A percentile compares a stretch with the other conserved stretches of the same genome.
Conservation (phyloP, 257 asterid species). For the Scutellaria baicalensis region DNA sequence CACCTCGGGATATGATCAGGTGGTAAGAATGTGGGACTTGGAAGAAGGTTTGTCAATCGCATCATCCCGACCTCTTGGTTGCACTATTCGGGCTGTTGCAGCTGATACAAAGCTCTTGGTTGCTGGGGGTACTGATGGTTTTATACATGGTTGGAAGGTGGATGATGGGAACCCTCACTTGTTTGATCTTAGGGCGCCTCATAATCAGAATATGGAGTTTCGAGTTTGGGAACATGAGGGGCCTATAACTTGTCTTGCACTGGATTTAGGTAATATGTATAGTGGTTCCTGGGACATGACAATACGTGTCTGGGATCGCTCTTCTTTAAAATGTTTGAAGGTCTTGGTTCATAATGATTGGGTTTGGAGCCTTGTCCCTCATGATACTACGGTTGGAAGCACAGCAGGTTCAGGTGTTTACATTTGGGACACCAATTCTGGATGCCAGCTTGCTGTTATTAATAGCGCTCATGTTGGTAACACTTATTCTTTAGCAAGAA, state of each 20-base stretch:
- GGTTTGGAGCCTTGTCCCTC: constrained; percentile 94
- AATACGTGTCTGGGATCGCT: constrained; percentile 77
- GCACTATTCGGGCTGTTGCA: constrained; percentile 90
- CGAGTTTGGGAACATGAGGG: constrained; percentile 92
- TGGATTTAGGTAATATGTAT: constrained; percentile 66
- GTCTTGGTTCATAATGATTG: constrained; percentile 75
- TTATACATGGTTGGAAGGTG: constrained; percentile 90
- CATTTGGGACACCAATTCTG: constrained; percentile 66
- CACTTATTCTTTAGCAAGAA: constrained; percentile 63
- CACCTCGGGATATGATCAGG: constrained; percentile 94
- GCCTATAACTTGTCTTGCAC: constrained; percentile 83
- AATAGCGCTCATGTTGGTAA: constrained; percentile 51
- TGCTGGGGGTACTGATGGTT: constrained; percentile 96
- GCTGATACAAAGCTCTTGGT: constrained; percentile 78
- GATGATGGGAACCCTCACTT: constrained; percentile 70
- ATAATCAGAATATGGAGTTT: constrained; percentile 51
- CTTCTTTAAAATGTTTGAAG: constrained; percentile 56
- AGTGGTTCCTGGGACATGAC: constrained; percentile 99
- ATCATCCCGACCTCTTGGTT: constrained; percentile 78
- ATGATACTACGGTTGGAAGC: constrained; percentile 63
- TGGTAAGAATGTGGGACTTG: constrained; percentile 89
- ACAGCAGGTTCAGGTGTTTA: constrained; percentile 70
- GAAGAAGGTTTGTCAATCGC: constrained; percentile 84
- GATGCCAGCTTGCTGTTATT: constrained; percentile 31
- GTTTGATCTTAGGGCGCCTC: constrained; percentile 62